Base-by-base conservation (phyloP, 2,329 filamentous ascomycete species). In the Colletotrichum siamense region DNA sequence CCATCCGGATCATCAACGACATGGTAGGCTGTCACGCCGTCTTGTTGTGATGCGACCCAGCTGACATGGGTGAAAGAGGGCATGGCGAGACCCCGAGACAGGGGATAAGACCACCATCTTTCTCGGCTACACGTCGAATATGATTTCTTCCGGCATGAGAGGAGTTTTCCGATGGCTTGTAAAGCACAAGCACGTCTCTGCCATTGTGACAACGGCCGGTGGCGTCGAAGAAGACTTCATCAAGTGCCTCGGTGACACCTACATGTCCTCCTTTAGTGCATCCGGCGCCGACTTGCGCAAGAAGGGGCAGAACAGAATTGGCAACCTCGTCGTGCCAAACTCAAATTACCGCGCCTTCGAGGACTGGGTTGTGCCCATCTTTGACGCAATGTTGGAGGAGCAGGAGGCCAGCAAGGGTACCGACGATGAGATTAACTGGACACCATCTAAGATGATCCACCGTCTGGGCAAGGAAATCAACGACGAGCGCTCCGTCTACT, bases 141-240 rank as follows among this genome's bases (percentile, higher is more conserved):
- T 99, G 80, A 98, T 99, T 82, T 99, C 97, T 0, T 99, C 96
- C 5, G 97, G 97, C 10, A 91, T 99, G 34, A 92, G 97, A 70
- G 96, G 98, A 79, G 96, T 96, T 44, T 89, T 99, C 79, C 95
- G 97, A 73, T 99, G 96, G 87, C 92, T 99, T 1, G 96, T 98
- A 61, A 92, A 99, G 87, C 96, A 99, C 87, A 94, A 93, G 78
- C 96, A 99, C 83, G 93, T 99, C 78, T 97, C 95, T 1, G 95
- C 94, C 79, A 95, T 99, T 81, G 97, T 99, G 77, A 98, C 97
- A 28, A 98, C 97, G 0, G 97, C 97, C 0, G 97, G 97, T 61
- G 97, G 97, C 66, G 92, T 99, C 69, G 97, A 99, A 85, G 97
- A 99, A 84, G 97, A 99, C 85, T 93, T 99, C 74, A 99, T 99